Conservation (phyloP, 768 basidiomycete species). For the Amanita molliuscula region DNA sequence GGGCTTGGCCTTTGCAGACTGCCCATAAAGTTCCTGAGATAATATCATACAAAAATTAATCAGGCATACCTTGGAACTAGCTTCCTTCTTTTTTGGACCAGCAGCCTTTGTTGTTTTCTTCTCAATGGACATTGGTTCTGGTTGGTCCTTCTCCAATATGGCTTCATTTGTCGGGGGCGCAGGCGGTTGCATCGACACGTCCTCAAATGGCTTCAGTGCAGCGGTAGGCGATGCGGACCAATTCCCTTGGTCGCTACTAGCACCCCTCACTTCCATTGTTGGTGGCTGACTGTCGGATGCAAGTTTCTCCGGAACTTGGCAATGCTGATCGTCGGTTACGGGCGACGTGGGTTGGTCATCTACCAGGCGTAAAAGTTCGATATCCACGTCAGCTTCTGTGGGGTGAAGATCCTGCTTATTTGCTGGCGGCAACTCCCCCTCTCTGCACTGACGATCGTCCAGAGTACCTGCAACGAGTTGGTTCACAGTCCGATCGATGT, state of each 20-base stretch:
- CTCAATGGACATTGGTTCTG: slow-evolving; percentile 15
- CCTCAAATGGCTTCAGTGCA: slow-evolving; percentile 25
- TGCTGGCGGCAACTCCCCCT: slow-evolving; percentile 9
- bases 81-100: slow-evolving; percentile 31
- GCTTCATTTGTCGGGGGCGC: slow-evolving; percentile 13
- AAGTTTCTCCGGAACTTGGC: neutral
- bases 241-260: neutral
- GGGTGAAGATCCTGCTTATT: slow-evolving; percentile 16
- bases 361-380: slow-evolving; percentile 61
- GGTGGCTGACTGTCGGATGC: neutral
- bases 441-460: slow-evolving; percentile 14
- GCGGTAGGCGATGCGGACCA: slow-evolving; percentile 11
- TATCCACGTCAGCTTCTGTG: slow-evolving; percentile 41
- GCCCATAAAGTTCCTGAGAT: neutral
- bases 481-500: slow-evolving; percentile 32
- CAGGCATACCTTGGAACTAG: slow-evolving; percentile 22
- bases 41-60: neutral
- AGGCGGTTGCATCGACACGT: slow-evolving; percentile 54
- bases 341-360: slow-evolving; percentile 33
- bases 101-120: slow-evolving; percentile 10
- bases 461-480: slow-evolving; percentile 35
- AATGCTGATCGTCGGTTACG: neutral
- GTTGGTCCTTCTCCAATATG: slow-evolving; percentile 15
- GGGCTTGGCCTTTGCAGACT: neutral
- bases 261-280: neutral